Conservation (phyloP, 169 alveolate genomes). For the Amoebophrya sp. region DNA sequence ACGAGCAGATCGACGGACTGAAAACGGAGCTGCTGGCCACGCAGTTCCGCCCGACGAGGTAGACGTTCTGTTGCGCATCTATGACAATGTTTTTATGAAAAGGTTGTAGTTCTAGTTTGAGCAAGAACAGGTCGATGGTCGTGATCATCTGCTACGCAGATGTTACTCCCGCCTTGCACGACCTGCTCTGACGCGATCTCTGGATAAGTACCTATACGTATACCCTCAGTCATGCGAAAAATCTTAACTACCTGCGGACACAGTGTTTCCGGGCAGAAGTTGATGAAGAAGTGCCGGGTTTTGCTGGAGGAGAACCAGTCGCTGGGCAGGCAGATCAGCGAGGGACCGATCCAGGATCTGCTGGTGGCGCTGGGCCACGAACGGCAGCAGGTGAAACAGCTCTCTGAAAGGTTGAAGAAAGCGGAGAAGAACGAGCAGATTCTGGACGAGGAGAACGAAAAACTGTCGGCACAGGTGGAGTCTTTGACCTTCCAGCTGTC, state of each 20-base stretch:
- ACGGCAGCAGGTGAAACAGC: neutral
- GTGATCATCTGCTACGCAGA: too few species aligned
- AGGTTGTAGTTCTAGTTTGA: too few species aligned
- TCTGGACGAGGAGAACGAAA: neutral
- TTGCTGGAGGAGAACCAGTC: neutral
- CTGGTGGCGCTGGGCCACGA: neutral
- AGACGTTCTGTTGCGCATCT: neutral
- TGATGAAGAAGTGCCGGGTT: neutral
- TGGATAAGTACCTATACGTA: too few species aligned
- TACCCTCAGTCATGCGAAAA: too few species aligned
- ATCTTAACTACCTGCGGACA: too few species aligned
- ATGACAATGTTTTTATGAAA: too few species aligned
- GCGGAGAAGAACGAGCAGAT: neutral
- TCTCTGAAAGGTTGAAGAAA: neutral
- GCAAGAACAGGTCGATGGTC: too few species aligned
- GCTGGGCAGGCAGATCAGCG: neutral
- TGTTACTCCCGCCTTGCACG: too few species aligned
- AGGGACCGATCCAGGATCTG: neutral
- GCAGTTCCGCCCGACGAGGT: neutral
- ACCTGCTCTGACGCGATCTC: too few species aligned
- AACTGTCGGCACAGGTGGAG: neutral
- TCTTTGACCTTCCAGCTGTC: too few species aligned
- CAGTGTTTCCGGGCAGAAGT: neutral
- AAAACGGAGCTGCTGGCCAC: neutral
- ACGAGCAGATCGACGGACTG: neutral